Base-by-base conservation (phyloP, 371 early-diverging fungal species). In the Rhizopus sp. region DNA sequence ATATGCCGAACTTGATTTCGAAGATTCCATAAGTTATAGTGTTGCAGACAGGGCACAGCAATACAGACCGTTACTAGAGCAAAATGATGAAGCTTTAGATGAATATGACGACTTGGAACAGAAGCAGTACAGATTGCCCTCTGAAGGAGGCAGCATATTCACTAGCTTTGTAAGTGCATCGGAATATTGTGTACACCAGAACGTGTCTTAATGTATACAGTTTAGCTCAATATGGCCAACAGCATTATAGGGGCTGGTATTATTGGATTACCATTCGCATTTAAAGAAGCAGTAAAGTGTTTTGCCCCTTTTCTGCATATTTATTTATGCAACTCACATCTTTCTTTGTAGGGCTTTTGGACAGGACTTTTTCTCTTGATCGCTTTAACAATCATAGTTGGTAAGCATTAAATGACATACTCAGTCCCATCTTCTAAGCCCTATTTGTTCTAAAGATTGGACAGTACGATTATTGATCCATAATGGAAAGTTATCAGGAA, bases 161-260 rank as follows among this genome's bases (percentile, higher is more conserved):
- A 69, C 65, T 2, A 76, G 80, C 40, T 79, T 79, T 66, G 80
- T 76, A 67, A 68, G 69, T 76, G 34, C 50, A 35, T 58, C 55
- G 34, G 34, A 41, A n/a, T 40, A 55, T 16, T n/a, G 9, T 5
- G 47, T 50, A 15, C 32, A 63, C 32, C 50, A 57, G 7, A 38
- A 8, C 16, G 56, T 39, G 2, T 60, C 17, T 46, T 44, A 40
- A 23, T 17, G 16, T 32, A 39, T 41, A 39, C 66, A 53, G 65
- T 67, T 31, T 80, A 87, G 68, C 72, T 89, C 51, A 88, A 88
- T 62, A 83, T 90, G 80, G 86, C 88, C 52, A 90, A 90, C 68
- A 86, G 89, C 35, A 90, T 89, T 46, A 83, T 90, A 51, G 90
- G 90, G 35, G 90, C 90, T 12, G 90, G 90, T 51, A 78, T 85